Conservation (phyloP, 1,284 basidiomycete genomes). For the Trichosporon sp. region DNA sequence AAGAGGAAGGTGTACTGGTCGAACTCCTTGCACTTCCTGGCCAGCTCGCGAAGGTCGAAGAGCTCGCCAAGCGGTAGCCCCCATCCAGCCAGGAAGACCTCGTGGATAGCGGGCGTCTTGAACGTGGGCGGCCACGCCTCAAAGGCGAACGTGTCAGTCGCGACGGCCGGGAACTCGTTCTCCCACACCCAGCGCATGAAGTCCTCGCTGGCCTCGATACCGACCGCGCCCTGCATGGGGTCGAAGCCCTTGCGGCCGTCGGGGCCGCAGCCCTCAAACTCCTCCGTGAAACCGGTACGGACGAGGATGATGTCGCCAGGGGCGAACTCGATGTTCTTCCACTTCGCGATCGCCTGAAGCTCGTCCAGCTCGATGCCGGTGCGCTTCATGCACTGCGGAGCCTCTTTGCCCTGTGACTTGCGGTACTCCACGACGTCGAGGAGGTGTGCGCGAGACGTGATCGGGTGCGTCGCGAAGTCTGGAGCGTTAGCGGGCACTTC, state of each 20-base stretch:
- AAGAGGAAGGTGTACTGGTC: conserved; percentile 57
- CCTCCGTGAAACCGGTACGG: conserved; percentile 55
- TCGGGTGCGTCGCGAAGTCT: conserved; percentile 31
- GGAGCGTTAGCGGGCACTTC: neutral
- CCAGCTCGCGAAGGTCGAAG: conserved; percentile 56
- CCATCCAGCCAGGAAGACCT: conserved; percentile 49
- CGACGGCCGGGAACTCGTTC: conserved; percentile 58
- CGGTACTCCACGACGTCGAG: conserved; percentile 40
- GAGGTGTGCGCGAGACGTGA: conserved; percentile 31
- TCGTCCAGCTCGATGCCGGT: conserved; percentile 41
- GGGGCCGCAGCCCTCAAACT: conserved; percentile 8
- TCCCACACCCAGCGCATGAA: conserved; percentile 57
- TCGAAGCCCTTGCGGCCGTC: conserved; percentile 19
- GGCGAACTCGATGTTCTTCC: conserved; percentile 44
- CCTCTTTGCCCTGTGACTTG: conserved; percentile 45
- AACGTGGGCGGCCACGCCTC: conserved; percentile 38
- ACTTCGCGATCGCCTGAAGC: conserved; percentile 36
- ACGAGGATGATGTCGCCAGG: conserved; percentile 54
- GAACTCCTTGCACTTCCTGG: conserved; percentile 44
- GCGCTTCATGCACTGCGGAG: conserved; percentile 46
- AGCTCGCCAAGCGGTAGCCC: conserved; percentile 57
- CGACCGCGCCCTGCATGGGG: conserved; percentile 27
- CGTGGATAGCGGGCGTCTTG: conserved; percentile 33
- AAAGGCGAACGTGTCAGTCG: conserved; percentile 51
- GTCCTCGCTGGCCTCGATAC: conserved; percentile 46